phyloP scores from a whole-genome alignment of 352 stramenopile genomes.

The Globisporangium canariense region DNA sequence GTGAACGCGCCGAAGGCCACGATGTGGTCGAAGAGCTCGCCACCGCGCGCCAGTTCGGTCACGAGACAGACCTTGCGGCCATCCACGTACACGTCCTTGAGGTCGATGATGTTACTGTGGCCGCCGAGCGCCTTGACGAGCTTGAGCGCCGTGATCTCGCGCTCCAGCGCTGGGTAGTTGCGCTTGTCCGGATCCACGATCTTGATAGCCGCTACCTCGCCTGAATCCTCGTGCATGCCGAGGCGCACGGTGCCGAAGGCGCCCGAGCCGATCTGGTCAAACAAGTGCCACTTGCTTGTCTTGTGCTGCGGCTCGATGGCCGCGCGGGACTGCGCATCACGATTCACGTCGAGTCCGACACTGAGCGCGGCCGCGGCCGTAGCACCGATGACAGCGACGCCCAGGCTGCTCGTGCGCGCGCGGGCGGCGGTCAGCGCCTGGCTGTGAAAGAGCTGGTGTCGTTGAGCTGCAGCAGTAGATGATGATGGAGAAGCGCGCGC shows the following conservation, averaged over 20 bases:
- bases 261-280: conserved; percentile 67
- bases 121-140: conserved; percentile 70
- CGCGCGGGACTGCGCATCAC: conserved; percentile 35
- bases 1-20: conserved; percentile 58
- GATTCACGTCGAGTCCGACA: conserved; percentile 29
- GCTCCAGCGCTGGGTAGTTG: conserved; percentile 55
- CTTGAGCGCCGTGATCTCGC: conserved; percentile 69
- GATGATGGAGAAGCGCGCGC: neutral
- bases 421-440: neutral
- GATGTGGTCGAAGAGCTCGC: conserved; percentile 91
- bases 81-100: conserved; percentile 83
- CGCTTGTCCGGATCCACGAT: conserved; percentile 44
- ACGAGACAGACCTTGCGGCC: conserved; percentile 79
- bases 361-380: conserved; percentile 48
- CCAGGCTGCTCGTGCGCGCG: conserved; percentile 22
- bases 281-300: conserved; percentile 53
- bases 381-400: conserved; percentile 45
- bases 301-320: conserved; percentile 26
- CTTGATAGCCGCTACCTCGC: conserved; percentile 73
- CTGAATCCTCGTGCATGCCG: conserved; percentile 62
- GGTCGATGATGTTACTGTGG: conserved; percentile 83
- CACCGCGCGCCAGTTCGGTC: conserved; percentile 83
- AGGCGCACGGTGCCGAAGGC: conserved; percentile 71
- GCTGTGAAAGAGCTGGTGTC: neutral
- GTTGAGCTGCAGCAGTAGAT: neutral